phyloP scores from a whole-genome alignment of 179 eudicot species.

The Carnegiea gigantea region DNA sequence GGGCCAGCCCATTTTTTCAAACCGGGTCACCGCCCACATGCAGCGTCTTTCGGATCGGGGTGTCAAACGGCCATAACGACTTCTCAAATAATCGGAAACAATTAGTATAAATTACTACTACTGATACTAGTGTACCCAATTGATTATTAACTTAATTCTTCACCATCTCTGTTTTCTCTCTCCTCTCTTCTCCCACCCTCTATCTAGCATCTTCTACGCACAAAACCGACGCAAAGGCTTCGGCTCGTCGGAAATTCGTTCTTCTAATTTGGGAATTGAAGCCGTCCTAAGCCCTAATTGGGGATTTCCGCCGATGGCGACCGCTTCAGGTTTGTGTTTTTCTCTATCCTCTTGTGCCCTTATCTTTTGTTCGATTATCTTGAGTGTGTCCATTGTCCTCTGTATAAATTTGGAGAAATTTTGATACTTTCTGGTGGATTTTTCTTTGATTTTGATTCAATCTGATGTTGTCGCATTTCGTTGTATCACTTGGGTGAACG shows the following conservation, averaged over 20 bases:
- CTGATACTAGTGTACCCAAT: too few species aligned
- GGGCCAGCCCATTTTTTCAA: background rate
- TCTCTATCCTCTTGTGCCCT: background rate
- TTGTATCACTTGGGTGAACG: background rate
- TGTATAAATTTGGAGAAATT: background rate
- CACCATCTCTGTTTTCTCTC: background rate
- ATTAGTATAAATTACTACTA: too few species aligned
- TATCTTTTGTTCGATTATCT: too few species aligned
- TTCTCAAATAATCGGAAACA: background rate
- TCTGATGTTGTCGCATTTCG: background rate
- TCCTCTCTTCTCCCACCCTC: background rate
- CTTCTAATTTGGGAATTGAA: background rate
- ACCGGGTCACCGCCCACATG: background rate
- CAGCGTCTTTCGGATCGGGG: background rate
- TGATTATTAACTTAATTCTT: too few species aligned
- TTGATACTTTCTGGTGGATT: background rate
- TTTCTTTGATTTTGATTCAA: background rate
- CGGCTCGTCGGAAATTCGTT: background rate
- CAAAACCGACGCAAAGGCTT: background rate
- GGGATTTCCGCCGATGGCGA: slow-evolving; percentile 17
- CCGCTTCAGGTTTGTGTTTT: slow-evolving; percentile 27
- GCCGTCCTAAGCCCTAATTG: background rate
- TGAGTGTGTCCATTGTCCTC: background rate
- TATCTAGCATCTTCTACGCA: background rate
- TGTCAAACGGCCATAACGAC: background rate